Base-by-base conservation (phyloP, 805 yeast species). In the Kluyveromyces nonfermentans region DNA sequence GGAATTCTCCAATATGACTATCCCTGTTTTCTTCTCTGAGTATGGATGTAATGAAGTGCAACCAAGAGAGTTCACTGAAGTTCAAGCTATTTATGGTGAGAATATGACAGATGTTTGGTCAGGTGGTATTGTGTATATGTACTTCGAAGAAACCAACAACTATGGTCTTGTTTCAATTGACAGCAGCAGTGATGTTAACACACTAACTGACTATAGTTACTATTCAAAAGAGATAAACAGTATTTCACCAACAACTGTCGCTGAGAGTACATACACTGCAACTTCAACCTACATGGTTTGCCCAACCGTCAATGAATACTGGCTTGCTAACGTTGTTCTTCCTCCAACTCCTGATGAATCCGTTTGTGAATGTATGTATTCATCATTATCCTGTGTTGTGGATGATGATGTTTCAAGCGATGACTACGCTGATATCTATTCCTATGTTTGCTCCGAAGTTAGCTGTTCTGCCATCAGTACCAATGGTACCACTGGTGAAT, bases 71-170 rank as follows among this genome's bases (percentile, higher is more conserved):
- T 84, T 84, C 75, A 70, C 77, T 46, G 90, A 83, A 67, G 84
- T 84, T 51, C 75, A 67, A 36, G 72, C 87, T 46, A 57, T 84
- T 33, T 84, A 74, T 68, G 69, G 80, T 50, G 60, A 62, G 41
- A 70, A 82, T 33, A 84, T 84, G 94, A 82, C 88, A 50, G 82
- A 73, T 62, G 82, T 82, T 48, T 84, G 90, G 93, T 83, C 90
- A 41, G 90, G 94, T 69, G 94, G 90, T 75, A 83, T 84, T 59
- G 90, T 83, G 44, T 84, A 82, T 71, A 78, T 83, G 89, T 84
- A 83, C 69, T 84, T 77, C 67, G 74, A 84, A 69, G 90, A 84
- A 70, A 69, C 67, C 44, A 83, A 83, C 68, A 64, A 82, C 55
- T 83, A 82, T 59, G 90, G 94, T 69, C 73, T 83, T 59, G 89